Evolutionary conservation across 768 basidiomycete genomes (phyloP), one percentile per base, ranked within the genome.

Genomic region (Serendipita sp.): DNA sequence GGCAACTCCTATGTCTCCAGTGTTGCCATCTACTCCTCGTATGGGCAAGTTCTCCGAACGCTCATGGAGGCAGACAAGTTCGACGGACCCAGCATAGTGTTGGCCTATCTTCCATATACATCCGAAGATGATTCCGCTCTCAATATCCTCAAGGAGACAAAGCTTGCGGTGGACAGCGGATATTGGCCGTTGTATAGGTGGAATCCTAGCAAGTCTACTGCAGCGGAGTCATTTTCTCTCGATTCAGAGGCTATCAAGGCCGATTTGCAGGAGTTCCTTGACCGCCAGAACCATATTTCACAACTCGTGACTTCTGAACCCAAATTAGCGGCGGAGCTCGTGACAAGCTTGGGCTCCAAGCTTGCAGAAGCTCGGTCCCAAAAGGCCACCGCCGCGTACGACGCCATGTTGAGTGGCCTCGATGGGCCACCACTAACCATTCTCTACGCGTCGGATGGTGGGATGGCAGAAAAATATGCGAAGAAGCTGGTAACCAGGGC

Each of bases 121-220:
- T 77, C 78, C 3, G 94, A 96, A 71, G 78, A 84, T 65, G 76
- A 85, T 0, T 79, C 86, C 0, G 91, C 94, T 2, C 82, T 99
- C 41, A 85, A 94, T 38, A 77, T 98, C n/a, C 79, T 99, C 65
- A 94, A 96, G 77, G 92, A 95, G 78, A 99, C 94, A 30, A 99
- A 98, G 73, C 81, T 92, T 60, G 95, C 95, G 3, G 89, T 98
- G 45, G 94, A 97, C 70, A 82, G 89, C 8, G 95, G 95, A 2
- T 95, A 94, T 76, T 98, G 96, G 96, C 95, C 95, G 0, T 78
- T 98, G 63, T 99, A 98, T 79, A 83, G 96, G 65, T 99, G 95
- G 94, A 86, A 99, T 74, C 96, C 96, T 0, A 80, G 81, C 70
- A 88, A 89, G 73, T 5, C 13, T 41, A 41, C 5, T 41, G 7